phyloP scores from a whole-genome alignment of 129 eudicot genomes.

The Cynara cardunculus region DNA sequence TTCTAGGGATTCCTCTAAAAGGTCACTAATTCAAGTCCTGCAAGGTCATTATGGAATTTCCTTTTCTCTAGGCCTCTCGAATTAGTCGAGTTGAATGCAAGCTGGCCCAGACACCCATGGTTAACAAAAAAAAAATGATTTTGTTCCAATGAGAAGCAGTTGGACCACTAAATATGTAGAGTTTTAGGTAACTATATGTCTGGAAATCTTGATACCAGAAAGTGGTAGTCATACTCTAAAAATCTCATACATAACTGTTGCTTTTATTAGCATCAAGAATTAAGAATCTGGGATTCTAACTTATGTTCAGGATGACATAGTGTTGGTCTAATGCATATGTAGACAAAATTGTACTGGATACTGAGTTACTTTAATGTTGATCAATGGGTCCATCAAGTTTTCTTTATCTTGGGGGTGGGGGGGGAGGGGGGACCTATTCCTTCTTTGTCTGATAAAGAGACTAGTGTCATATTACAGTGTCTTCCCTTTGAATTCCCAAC shows the following conservation, averaged over 20 bases:
- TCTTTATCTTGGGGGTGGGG: neutral
- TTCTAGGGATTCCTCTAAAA: too few species aligned
- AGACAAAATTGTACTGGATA: conserved; percentile 31
- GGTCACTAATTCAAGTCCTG: too few species aligned
- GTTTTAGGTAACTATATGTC: conserved; percentile 1
- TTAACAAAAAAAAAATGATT: too few species aligned
- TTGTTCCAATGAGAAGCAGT: neutral
- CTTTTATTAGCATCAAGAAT: conserved; percentile 15
- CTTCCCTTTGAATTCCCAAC: neutral
- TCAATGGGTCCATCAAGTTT: conserved; percentile 24
- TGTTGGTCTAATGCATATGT: conserved; percentile 13
- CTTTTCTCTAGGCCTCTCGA: too few species aligned
- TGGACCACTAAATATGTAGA: neutral
- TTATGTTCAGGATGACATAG: conserved; percentile 24
- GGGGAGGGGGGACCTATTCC: neutral
- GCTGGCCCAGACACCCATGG: too few species aligned
- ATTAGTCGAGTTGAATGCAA: too few species aligned
- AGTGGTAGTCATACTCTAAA: conserved; percentile 13
- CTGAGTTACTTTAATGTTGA: conserved; percentile 27
- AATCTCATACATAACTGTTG: conserved; percentile 6
- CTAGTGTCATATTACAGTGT: conserved; percentile 16
- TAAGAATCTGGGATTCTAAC: conserved; percentile 17
- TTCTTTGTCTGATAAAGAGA: conserved; percentile 37
- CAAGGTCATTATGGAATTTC: too few species aligned
- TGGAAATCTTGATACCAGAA: conserved; percentile 24